Base-by-base conservation (phyloP, 1,284 basidiomycete species). In the Trametes versicolor region DNA sequence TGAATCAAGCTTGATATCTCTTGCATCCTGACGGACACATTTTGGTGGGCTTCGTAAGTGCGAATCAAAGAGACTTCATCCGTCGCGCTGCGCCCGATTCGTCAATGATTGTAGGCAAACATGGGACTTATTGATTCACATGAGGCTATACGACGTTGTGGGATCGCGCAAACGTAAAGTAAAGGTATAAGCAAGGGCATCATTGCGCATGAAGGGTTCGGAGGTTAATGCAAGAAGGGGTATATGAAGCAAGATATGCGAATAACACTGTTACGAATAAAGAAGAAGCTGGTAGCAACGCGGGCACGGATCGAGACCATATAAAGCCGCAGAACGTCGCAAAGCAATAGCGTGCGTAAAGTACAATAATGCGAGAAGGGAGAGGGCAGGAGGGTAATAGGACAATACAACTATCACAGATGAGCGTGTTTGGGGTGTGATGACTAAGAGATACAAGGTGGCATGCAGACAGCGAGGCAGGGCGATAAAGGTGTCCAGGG, bases 391-490 rank as follows among this genome's bases (percentile, higher is more conserved):
- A 15, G 8, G 23, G 15, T 48, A 27, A 48, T 13, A 21, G 15
- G n/a, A 43, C 17, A 43, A 13, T 6, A 25, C 7, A 43, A 59
- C 5, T 51, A 37, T 59, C 58, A 37, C 25, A 19, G 25, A 25
- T 19, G 49, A 23, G 21, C 34, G 25, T 25, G 15, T 59, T 41
- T 51, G 36, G 10, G 43, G 36, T 57, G 32, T n/a, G 41, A 12
- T 39, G 21, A 36, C 58, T 59, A 59, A 37, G 25, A 36, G 58
- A 59, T 59, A 59, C 58, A 59, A 36, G 23, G n/a, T 49, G 23
- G 39, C 43, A 37, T 59, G 43, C 58, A 59, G 37, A 50, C 23
- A 10, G 27, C 25, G 36, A 19, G 10, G 41, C 15, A 43, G 3
- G 41, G 41, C 41, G 41, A 32, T 43, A 17, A n/a, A n/a, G 19